phyloP scores from a whole-genome alignment of 2,329 filamentous ascomycete species.

The Diaporthe citri region DNA sequence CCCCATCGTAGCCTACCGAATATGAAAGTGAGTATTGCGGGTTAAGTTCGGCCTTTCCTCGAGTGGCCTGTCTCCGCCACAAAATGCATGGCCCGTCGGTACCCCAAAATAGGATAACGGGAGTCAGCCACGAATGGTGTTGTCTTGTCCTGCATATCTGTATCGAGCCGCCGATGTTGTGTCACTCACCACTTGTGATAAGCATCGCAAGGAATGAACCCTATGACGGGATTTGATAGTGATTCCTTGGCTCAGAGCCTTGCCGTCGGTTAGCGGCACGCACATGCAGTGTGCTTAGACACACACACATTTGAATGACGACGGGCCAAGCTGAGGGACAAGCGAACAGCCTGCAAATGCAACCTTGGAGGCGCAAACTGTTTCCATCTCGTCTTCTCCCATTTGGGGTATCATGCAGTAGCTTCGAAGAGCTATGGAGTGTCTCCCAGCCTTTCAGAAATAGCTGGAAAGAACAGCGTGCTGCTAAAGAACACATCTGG shows the following conservation, averaged over 20 bases:
- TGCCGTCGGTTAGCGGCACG: background rate
- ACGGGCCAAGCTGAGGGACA: background rate
- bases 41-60: background rate
- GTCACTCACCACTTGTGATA: background rate
- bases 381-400: background rate
- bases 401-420: no score
- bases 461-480: no score
- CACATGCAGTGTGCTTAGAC: slow-evolving; percentile 3
- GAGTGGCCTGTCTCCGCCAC: background rate
- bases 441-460: no score
- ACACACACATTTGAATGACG: background rate
- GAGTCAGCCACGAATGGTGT: background rate
- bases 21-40: background rate
- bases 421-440: background rate
- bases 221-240: background rate
- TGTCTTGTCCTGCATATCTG: background rate
- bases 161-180: background rate
- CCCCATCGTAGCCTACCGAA: background rate
- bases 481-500: no score
- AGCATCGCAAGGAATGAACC: background rate
- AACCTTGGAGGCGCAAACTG: background rate
- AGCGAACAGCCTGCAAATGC: background rate
- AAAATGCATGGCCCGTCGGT: background rate
- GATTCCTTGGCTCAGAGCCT: background rate
- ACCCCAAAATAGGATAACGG: background rate